Evolutionary conservation across 306 rosid species (phyloP).

Genomic region (Gastrolobium villosum): DNA sequence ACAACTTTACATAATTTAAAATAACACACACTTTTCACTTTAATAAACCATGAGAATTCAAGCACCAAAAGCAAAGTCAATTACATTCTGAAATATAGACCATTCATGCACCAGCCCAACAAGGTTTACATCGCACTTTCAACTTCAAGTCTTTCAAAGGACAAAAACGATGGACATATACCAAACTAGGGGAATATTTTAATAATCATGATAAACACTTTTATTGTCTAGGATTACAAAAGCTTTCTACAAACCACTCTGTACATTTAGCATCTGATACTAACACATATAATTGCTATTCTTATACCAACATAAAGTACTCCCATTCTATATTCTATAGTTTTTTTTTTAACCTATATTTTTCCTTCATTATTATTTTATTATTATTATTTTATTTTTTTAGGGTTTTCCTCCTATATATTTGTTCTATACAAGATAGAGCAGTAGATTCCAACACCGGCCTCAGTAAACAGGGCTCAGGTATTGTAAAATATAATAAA

Average conservation of each 20-base stretch:
- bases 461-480: conserved; percentile 56
- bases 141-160: conserved; percentile 41
- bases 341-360: conserved; percentile 29
- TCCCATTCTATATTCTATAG: conserved; percentile 35
- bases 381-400: not conserved
- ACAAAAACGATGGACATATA: conserved; percentile 39
- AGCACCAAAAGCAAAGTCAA: not conserved
- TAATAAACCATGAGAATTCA: not conserved
- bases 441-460: conserved; percentile 53
- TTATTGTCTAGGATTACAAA: conserved; percentile 40
- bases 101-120: conserved; percentile 35
- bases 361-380: not conserved
- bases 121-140: conserved; percentile 22
- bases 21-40: too few relatives aligned
- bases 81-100: conserved; percentile 29
- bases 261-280: conserved; percentile 48
- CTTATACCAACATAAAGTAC: conserved; percentile 26
- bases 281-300: conserved; percentile 36
- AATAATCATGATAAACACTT: conserved; percentile 46
- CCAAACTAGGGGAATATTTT: conserved; percentile 52
- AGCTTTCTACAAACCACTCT: conserved; percentile 47
- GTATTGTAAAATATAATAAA: conserved; percentile 30
- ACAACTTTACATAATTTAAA: too few relatives aligned
- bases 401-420: conserved; percentile 18
- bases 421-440: conserved; percentile 53